A percentile compares a stretch with the other conserved stretches of the same genome.
phyloP scores from a whole-genome alignment of 2,329 filamentous ascomycete species.

The Cladosporium austrohemisphaericum region DNA sequence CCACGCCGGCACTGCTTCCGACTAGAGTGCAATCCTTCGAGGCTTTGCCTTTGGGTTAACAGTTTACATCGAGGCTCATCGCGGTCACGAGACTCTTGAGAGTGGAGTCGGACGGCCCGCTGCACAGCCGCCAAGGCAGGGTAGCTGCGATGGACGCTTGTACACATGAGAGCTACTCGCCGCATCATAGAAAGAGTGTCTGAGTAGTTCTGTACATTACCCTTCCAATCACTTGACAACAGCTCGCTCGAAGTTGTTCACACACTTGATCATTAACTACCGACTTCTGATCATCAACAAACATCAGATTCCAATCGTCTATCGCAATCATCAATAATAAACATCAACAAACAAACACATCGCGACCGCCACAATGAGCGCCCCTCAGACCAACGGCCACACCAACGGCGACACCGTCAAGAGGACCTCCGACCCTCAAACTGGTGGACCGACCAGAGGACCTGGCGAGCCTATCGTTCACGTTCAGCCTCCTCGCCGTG shows the following conservation, averaged over 20 bases:
- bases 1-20: conserved; percentile 1
- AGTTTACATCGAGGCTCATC: conserved; percentile 8
- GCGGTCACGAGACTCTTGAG: conserved; percentile 2
- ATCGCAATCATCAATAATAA: neutral
- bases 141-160: neutral
- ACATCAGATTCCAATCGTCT: neutral
- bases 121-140: conserved; percentile 9
- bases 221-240: too few species aligned
- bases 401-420: conserved; percentile 1
- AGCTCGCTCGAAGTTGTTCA: too few species aligned
- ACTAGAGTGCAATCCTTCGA: neutral
- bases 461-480: conserved; percentile 38
- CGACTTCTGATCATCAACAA: neutral
- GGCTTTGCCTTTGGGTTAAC: neutral
- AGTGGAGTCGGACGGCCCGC: conserved; percentile 2
- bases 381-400: conserved; percentile 12
- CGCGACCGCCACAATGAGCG: conserved; percentile 11
- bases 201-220: neutral
- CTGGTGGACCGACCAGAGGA: neutral
- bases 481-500: conserved; percentile 75
- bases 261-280: too few species aligned
- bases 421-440: neutral
- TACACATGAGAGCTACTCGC: conserved; percentile 7
- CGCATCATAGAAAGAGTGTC: too few species aligned
- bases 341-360: conserved; percentile 1